Conservation (phyloP, 306 rosid species). For the Cyclanthera cordifolia region DNA sequence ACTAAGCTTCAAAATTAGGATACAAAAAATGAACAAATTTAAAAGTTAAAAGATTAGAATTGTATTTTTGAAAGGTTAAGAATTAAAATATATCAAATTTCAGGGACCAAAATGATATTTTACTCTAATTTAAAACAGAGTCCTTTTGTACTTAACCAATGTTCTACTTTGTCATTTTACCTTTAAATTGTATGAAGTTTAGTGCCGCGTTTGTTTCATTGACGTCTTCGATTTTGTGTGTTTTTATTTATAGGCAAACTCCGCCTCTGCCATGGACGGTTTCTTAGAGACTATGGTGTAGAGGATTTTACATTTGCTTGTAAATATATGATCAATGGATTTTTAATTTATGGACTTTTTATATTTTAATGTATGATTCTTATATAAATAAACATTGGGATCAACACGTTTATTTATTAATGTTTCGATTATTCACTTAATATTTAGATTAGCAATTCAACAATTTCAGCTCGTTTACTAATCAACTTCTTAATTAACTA, state of each 20-base stretch:
- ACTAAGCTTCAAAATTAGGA: too few relatives aligned
- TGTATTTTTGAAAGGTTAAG: too few relatives aligned
- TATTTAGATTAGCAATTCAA: neutral
- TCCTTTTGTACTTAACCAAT: too few relatives aligned
- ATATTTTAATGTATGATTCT: neutral
- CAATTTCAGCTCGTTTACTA: neutral
- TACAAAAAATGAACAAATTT: too few relatives aligned
- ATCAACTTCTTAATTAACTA: neutral
- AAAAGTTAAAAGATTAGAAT: too few relatives aligned
- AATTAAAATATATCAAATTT: too few relatives aligned
- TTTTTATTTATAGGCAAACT: constrained; percentile 13
- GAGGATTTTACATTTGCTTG: neutral
- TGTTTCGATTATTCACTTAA: neutral
- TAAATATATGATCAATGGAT: neutral
- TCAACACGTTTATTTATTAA: neutral
- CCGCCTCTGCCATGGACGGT: constrained; percentile 18
- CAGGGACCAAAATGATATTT: too few relatives aligned
- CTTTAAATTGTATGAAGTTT: neutral
- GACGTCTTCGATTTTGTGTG: neutral
- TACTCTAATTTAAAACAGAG: too few relatives aligned
- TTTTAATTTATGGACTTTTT: neutral
- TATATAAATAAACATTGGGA: neutral
- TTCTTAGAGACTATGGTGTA: neutral
- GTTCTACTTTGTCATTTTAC: too few relatives aligned
- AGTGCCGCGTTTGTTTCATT: neutral